Conservation (phyloP, 2,329 filamentous ascomycete genomes). For the Exophiala viscosa region DNA sequence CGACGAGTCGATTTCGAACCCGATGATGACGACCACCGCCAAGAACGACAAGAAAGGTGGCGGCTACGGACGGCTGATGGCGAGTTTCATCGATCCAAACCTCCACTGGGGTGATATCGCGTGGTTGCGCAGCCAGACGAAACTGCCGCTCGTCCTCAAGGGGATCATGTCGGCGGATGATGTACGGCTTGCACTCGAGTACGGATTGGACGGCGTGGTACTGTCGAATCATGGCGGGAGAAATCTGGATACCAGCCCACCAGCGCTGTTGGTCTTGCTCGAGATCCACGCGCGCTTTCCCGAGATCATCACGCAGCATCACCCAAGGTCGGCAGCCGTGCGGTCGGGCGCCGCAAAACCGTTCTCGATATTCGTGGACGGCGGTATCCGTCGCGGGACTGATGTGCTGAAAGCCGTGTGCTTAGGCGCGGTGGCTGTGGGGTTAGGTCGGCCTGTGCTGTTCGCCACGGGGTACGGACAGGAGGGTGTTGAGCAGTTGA, state of each 20-base stretch:
- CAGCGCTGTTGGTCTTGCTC: constrained; percentile 50
- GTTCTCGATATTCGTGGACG: constrained; percentile 42
- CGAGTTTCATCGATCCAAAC: constrained; percentile 51
- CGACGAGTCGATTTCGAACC: constrained; percentile 41
- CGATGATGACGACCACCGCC: constrained; percentile 27
- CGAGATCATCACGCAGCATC: constrained; percentile 45
- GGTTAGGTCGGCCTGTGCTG: constrained; percentile 52
- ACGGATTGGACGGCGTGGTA: constrained; percentile 54
- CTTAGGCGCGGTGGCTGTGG: constrained; percentile 53
- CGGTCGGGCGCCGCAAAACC: constrained; percentile 16
- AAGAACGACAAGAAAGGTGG: constrained; percentile 54
- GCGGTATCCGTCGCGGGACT: constrained; percentile 52
- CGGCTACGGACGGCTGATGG: constrained; percentile 53
- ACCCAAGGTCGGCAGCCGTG: constrained; percentile 21
- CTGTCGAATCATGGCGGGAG: constrained; percentile 59
- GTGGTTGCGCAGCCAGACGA: constrained; percentile 49
- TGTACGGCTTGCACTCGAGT: constrained; percentile 49
- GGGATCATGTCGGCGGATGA: constrained; percentile 57
- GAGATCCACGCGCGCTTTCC: constrained; percentile 52
- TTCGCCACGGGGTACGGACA: constrained; percentile 55
- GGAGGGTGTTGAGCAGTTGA: constrained; percentile 52
- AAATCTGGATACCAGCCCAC: constrained; percentile 52
- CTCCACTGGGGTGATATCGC: constrained; percentile 53
- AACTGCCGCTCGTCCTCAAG: constrained; percentile 55
- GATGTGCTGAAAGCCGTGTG: constrained; percentile 55